These are phyloP conservation scores for Xylaria flabelliformis DNA, from an alignment of 495 filamentous ascomycete genomes.

Conservation along the genomic window DNA sequence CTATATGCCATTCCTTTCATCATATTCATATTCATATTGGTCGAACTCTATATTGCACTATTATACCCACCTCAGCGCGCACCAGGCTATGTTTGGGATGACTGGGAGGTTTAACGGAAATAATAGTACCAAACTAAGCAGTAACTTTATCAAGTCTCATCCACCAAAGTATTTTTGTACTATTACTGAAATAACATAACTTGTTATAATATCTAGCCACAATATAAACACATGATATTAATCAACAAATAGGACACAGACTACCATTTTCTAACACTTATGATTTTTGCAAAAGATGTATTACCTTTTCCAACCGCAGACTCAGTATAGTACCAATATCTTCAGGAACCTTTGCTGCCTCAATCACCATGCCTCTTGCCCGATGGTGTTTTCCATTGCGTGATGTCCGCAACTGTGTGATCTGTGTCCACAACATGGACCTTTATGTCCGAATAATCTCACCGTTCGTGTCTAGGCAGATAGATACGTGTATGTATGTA, in stretches of 20 bases:
- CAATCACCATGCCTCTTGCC: background rate
- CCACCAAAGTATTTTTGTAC: too few relatives aligned
- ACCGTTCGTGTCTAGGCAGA: conserved; percentile 3
- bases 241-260: too few relatives aligned
- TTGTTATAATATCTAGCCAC: too few relatives aligned
- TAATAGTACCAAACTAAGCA: conserved; percentile 1
- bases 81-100: conserved; percentile 18
- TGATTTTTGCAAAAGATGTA: background rate
- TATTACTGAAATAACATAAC: too few relatives aligned
- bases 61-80: background rate
- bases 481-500: background rate
- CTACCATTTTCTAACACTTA: background rate
- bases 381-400: conserved; percentile 5
- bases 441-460: conserved; percentile 2
- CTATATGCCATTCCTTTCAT: background rate
- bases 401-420: conserved; percentile 3
- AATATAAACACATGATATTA: too few relatives aligned
- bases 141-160: background rate
- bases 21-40: background rate
- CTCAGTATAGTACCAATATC: conserved; percentile 3
- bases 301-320: background rate
- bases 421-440: background rate
- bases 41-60: conserved; percentile 12
- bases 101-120: conserved; percentile 2
- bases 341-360: conserved; percentile 7